Evolutionary conservation across 257 asterid genomes (phyloP), one percentile per base, ranked within the genome.

Genomic region (Coffea eugenioides): DNA sequence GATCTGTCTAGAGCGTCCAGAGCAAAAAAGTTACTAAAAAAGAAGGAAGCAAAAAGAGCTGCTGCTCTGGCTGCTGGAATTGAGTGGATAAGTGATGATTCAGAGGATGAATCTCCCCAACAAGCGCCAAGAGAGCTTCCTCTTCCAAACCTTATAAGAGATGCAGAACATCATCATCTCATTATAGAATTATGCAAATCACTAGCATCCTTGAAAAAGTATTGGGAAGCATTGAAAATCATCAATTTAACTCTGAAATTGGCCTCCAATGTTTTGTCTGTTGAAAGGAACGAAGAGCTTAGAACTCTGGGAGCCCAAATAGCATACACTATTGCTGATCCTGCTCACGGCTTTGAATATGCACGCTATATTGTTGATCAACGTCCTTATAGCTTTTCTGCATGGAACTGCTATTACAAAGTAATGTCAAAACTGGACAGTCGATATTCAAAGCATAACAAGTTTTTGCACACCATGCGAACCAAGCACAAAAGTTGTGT

Each of bases 371-470:
- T 94, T 84, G 91, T 91, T 71, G 74, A 76, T 81, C 90, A 86
- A 72, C 92, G 83, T 83, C 98, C 98, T 76, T 82, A 85, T 82
- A 92, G 96, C 93, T 85, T 88, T 80, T 83, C 97, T 83, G 97
- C 97, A 56, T 94, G 98, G 98, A 94, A 88, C 82, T 92, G 90
- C 91, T 94, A 88, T 88, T 94, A 92, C 80, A 92, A 86, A 90
- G 94, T 90, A 77, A 86, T 92, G 71, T 79, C 90, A 62, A 92
- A 39, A 81, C 75, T 80, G 59, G 91, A 81, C 51, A 85, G 77
- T 80, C 85, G 89, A 62, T 68, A 84, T 67, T 68, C 88, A 23
- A 90, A 75, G 88, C 91, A 86, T 86, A 86, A 84, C 89, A 94
- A 92, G 85, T 89, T 92, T 83, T 85, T 94, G 73, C 92, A 83